Base-by-base conservation (phyloP, 176 grass and related monocot species). In the Triticum dicoccoides region DNA sequence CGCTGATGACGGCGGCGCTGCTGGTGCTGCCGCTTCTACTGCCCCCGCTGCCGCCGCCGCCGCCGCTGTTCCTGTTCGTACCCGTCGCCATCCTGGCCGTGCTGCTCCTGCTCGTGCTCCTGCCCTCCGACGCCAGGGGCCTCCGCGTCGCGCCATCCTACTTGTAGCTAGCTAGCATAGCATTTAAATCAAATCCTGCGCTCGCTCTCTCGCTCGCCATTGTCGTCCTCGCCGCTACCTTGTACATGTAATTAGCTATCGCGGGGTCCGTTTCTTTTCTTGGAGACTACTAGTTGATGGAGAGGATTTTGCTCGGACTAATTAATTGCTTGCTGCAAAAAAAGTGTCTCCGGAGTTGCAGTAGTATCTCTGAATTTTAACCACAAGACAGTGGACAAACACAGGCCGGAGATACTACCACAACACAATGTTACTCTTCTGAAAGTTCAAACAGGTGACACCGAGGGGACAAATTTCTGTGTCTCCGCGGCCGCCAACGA, bases 81-180 rank as follows among this genome's bases (percentile, higher is more conserved):
- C 91, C 91, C 14, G 74, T 92, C n/a, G 80, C 74, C 84, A 83
- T 92, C 68, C 78, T 92, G 76, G 80, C 74, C 76, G 75, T 89
- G 51, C 73, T 92, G 2, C 68, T 89, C 9, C 29, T 89, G 4
- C 62, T 89, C 75, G 63, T 74, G 0, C 52, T 84, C 61, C 18
- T 92, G n/a, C 87, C 91, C 9, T 87, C 84, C 37, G 87, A 89
- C 33, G 80, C 80, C 13, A 65, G 35, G 38, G 58, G 24, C 73
- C 44, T 77, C 69, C 82, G 9, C 47, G 24, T 65, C 49, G 77
- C 70, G 7, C 81, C 63, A 9, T 73, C 74, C 6, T 91, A 69
- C 32, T 15, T 87, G 45, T 85, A 79, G 54, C 7, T 12, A 11
- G 47, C 6, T 3, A 13, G 37, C 0, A 1, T 5, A 17, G 24